phyloP scores from a whole-genome alignment of 805 yeast species.

The Nakazawaea pomicola region DNA sequence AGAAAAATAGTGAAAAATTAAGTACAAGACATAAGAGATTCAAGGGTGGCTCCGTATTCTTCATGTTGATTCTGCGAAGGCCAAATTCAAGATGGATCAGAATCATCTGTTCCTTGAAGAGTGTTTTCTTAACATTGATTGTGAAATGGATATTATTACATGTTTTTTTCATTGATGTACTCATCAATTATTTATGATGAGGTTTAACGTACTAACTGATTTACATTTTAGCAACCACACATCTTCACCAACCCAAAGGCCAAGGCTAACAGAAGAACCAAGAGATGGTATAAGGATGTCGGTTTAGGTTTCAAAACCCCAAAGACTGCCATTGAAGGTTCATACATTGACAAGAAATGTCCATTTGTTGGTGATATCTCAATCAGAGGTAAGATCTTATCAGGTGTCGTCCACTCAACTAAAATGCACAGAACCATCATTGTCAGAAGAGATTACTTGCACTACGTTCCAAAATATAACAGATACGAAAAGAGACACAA shows the following conservation, averaged over 20 bases:
- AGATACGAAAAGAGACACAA: constrained; percentile 99
- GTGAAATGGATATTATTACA: no score
- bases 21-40: no score
- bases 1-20: no score
- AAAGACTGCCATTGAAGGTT: constrained; percentile 95
- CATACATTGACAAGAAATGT: constrained; percentile 99
- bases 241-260: constrained; percentile 99
- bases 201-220: constrained; percentile 14
- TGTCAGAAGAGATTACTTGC: constrained; percentile 99
- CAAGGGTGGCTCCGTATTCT: no score
- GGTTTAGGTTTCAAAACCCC: constrained; percentile 99
- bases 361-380: constrained; percentile 97
- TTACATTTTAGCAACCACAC: constrained; percentile 85
- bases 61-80: no score
- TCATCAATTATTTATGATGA: no score
- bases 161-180: no score
- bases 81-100: no score
- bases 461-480: constrained; percentile 99
- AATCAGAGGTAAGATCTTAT: constrained; percentile 98
- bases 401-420: constrained; percentile 99
- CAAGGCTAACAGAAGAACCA: constrained; percentile 96
- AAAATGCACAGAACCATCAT: constrained; percentile 99
- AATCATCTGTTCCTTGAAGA: no score
- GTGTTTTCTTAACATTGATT: no score
- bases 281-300: constrained; percentile 99